phyloP scores from a whole-genome alignment of 805 yeast species.

The Candida maltosa region DNA sequence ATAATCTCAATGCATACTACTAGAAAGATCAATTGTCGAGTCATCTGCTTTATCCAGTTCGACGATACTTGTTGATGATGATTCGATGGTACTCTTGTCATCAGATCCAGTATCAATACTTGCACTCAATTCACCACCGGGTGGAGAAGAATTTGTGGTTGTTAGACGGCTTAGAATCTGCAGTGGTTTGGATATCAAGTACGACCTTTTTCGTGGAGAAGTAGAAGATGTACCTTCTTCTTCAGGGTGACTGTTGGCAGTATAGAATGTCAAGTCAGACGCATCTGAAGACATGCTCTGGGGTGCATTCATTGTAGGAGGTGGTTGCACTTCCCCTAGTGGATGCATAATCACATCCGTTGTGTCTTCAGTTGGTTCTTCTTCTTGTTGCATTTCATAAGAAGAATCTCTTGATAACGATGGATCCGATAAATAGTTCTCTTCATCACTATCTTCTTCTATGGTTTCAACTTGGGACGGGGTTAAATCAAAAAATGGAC shows the following conservation, averaged over 20 bases:
- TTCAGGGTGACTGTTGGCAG: slow-evolving; percentile 3
- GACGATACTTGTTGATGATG: slow-evolving; percentile 1
- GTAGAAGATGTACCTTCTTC: slow-evolving; percentile 1
- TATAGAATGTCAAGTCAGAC: slow-evolving; percentile 1
- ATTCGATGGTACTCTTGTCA: slow-evolving; percentile 1
- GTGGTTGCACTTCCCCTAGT: too few species aligned
- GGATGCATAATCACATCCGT: too few species aligned
- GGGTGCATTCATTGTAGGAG: background rate
- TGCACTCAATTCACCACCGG: slow-evolving; percentile 7
- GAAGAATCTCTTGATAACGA: background rate
- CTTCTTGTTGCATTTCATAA: background rate
- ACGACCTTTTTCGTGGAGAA: slow-evolving; percentile 3
- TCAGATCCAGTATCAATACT: slow-evolving; percentile 10
- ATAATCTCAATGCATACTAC: too few species aligned
- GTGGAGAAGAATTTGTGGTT: background rate
- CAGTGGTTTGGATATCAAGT: slow-evolving; percentile 20
- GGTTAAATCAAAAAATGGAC: slow-evolving; percentile 4
- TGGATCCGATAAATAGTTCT: background rate
- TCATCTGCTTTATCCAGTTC: slow-evolving; percentile 2
- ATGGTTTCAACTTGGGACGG: slow-evolving; percentile 6
- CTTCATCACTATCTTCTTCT: slow-evolving; percentile 7
- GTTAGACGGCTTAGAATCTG: slow-evolving; percentile 18
- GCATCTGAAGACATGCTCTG: background rate
- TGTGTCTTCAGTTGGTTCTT: too few species aligned
- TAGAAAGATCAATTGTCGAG: slow-evolving; percentile 3